A percentile compares a stretch with the other conserved stretches of the same genome.
Conservation (phyloP, 1,139 yeast species). For the Saccharomyces hybrid region DNA sequence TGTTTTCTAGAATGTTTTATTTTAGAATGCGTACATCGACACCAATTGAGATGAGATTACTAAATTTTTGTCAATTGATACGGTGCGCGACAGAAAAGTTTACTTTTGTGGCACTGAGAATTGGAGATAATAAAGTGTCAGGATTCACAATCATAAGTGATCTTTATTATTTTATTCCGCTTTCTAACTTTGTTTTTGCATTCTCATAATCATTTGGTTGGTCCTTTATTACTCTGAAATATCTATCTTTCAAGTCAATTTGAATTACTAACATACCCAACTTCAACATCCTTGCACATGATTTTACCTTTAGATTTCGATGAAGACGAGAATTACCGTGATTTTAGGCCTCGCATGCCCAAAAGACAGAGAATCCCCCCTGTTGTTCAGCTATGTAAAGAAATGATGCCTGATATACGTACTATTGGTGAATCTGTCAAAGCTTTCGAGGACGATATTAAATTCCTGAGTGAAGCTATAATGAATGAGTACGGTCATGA, state of each 20-base stretch:
- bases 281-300: slow-evolving; percentile 12
- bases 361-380: slow-evolving; percentile 36
- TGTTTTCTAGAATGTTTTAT: slow-evolving; percentile 1
- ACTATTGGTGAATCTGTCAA: slow-evolving; percentile 59
- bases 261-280: neutral
- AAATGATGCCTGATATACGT: slow-evolving; percentile 47
- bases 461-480: slow-evolving; percentile 58
- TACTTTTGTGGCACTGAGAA: neutral
- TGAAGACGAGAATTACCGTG: slow-evolving; percentile 30
- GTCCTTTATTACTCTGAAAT: neutral
- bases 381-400: slow-evolving; percentile 35
- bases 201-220: neutral
- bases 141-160: neutral
- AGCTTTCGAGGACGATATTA: slow-evolving; percentile 56
- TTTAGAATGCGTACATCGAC: slow-evolving; percentile 2
- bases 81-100: neutral
- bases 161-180: neutral
- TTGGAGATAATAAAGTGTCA: neutral
- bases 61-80: neutral
- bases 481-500: slow-evolving; percentile 64
- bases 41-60: neutral
- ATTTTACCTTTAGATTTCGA: slow-evolving; percentile 24
- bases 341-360: slow-evolving; percentile 28
- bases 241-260: neutral
- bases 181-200: neutral